Conservation (phyloP, 352 stramenopile genomes). For the Pythium rhizo-oryzae region DNA sequence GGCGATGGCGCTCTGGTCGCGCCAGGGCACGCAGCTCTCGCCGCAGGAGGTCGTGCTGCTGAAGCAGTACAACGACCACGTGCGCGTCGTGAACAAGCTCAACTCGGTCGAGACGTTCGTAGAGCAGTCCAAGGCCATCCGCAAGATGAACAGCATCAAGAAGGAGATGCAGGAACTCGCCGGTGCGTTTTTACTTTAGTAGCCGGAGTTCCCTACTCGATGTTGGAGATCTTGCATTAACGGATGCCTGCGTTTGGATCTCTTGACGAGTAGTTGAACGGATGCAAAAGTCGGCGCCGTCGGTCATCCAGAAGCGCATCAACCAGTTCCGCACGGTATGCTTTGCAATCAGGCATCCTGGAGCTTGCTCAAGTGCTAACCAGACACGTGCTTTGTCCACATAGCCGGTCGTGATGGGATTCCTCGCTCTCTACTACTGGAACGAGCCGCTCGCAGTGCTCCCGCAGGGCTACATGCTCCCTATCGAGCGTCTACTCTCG, state of each 20-base stretch:
- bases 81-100: slow-evolving; percentile 77
- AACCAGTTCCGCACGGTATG: slow-evolving; percentile 72
- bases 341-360: not conserved
- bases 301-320: slow-evolving; percentile 74
- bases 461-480: slow-evolving; percentile 77
- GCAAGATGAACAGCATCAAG: slow-evolving; percentile 86
- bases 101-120: slow-evolving; percentile 90
- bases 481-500: slow-evolving; percentile 73
- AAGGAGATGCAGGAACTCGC: slow-evolving; percentile 84
- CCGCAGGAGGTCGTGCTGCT: slow-evolving; percentile 57
- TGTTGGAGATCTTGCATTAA: not conserved
- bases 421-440: slow-evolving; percentile 74
- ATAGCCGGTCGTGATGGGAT: slow-evolving; percentile 60
- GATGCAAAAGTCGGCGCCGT: slow-evolving; percentile 64
- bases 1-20: slow-evolving; percentile 56
- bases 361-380: not conserved
- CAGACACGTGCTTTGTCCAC: slow-evolving; percentile 1
- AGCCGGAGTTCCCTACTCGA: not conserved
- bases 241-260: not conserved
- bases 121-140: slow-evolving; percentile 84
- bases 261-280: slow-evolving; percentile 52
- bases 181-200: slow-evolving; percentile 39
- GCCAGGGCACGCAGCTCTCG: slow-evolving; percentile 54
- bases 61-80: slow-evolving; percentile 74
- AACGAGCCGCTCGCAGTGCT: slow-evolving; percentile 70